Conservation (phyloP, 1,284 basidiomycete species). For the Fereydounia khargensis region DNA sequence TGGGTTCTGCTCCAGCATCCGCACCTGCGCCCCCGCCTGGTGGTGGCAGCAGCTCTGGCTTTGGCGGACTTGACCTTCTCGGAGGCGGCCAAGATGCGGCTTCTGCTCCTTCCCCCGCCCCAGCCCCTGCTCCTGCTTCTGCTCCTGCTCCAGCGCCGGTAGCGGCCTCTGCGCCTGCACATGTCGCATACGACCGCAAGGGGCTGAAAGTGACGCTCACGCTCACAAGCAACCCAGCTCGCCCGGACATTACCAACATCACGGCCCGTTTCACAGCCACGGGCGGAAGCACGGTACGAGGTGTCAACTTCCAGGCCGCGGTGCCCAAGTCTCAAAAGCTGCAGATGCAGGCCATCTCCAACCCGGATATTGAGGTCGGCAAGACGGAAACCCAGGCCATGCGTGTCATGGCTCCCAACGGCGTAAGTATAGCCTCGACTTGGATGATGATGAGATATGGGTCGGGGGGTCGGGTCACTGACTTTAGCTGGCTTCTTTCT, state of each 20-base stretch:
- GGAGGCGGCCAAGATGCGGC: conserved; percentile 57
- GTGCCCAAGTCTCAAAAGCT: conserved; percentile 97
- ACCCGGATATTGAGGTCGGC: conserved; percentile 73
- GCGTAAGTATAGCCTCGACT: conserved; percentile 70
- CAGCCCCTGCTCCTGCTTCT: conserved; percentile 9
- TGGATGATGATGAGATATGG: conserved; percentile 1
- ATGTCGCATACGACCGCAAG: conserved; percentile 87
- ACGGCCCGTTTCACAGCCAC: conserved; percentile 77
- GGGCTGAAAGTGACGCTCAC: conserved; percentile 84
- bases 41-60: conserved; percentile 5
- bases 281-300: conserved; percentile 61
- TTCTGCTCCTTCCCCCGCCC: conserved; percentile 77
- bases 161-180: conserved; percentile 62
- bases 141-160: conserved; percentile 2
- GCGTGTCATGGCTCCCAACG: conserved; percentile 81
- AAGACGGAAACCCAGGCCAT: conserved; percentile 89
- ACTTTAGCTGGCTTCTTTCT: too few relatives aligned
- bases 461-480: too few relatives aligned
- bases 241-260: conserved; percentile 84
- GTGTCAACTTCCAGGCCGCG: conserved; percentile 91
- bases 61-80: conserved; percentile 52
- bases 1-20: conserved; percentile 47
- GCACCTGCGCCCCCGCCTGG: conserved; percentile 41
- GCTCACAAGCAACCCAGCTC: conserved; percentile 73
- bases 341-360: conserved; percentile 97